A percentile compares a stretch with the other conserved stretches of the same genome.
Conservation (phyloP, 2,329 filamentous ascomycete species). For the Trichoderma cornu-damae region DNA sequence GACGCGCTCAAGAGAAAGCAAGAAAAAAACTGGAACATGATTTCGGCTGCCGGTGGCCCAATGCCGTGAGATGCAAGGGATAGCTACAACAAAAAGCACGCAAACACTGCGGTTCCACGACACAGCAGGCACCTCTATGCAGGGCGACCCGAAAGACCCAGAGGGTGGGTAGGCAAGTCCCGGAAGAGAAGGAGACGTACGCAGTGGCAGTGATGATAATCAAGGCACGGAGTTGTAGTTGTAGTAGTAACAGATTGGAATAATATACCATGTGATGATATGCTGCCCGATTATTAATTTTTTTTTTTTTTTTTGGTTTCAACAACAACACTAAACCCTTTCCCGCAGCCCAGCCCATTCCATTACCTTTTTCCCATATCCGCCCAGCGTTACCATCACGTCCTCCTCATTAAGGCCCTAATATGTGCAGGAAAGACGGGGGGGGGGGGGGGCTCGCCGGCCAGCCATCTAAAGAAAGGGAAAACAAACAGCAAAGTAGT, state of each 20-base stretch:
- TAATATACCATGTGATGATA: neutral
- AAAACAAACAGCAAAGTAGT: neutral
- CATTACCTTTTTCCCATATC: neutral
- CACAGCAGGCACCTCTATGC: neutral
- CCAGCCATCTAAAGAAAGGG: neutral
- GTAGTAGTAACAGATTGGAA: neutral
- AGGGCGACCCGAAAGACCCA: conserved; percentile 1
- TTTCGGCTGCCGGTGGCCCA: neutral
- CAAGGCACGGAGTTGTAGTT: neutral
- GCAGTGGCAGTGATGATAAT: neutral
- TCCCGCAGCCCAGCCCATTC: neutral
- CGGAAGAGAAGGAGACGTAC: neutral
- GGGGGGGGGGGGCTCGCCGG: neutral
- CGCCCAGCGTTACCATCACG: neutral
- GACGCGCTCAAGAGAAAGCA: neutral
- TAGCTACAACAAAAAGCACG: neutral
- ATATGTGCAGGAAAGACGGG: conserved; percentile 12
- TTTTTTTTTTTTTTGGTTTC: too few species aligned
- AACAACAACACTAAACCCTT: neutral
- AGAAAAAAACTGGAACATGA: neutral
- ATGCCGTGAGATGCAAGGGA: conserved; percentile 14
- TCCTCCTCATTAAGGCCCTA: conserved; percentile 18
- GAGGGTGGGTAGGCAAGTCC: neutral
- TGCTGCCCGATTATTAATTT: neutral
- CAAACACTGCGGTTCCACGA: neutral